phyloP scores from a whole-genome alignment of 345 rosid genomes.

The Populus tremula region DNA sequence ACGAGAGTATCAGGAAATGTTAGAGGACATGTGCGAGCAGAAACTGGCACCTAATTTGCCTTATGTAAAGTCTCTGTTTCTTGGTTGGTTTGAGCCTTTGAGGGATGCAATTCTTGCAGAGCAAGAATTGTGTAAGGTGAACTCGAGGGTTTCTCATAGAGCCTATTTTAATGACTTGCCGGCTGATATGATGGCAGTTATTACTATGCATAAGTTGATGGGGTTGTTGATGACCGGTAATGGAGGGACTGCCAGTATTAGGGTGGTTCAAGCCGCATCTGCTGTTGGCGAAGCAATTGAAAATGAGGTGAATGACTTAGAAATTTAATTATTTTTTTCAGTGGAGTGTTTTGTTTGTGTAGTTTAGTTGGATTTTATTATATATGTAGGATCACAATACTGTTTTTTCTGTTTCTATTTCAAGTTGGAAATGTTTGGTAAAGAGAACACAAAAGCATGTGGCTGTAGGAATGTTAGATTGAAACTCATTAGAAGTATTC shows the following conservation, averaged over 20 bases:
- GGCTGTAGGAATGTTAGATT: neutral
- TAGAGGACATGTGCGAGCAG: slow-evolving; percentile 89
- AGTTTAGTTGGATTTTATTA: neutral
- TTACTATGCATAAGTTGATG: slow-evolving; percentile 92
- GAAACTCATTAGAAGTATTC: neutral
- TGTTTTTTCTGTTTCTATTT: neutral
- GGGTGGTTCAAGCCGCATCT: slow-evolving; percentile 70
- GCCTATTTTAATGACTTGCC: slow-evolving; percentile 57
- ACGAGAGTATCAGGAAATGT: slow-evolving; percentile 73
- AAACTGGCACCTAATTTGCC: slow-evolving; percentile 96
- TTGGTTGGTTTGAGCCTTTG: slow-evolving; percentile 96
- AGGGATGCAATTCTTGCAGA: slow-evolving; percentile 75
- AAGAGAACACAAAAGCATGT: neutral
- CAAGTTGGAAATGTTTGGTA: neutral
- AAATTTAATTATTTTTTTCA: neutral
- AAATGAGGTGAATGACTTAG: slow-evolving; percentile 61
- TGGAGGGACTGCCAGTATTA: slow-evolving; percentile 59
- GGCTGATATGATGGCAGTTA: slow-evolving; percentile 87
- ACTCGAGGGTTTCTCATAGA: slow-evolving; percentile 40
- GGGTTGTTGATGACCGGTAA: slow-evolving; percentile 65
- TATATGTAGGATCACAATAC: neutral
- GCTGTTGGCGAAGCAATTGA: slow-evolving; percentile 93
- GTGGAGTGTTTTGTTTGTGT: neutral
- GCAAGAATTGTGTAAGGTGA: slow-evolving; percentile 47
- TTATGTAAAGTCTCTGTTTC: slow-evolving; percentile 74